A percentile compares a stretch with the other conserved stretches of the same genome.
These are phyloP conservation scores for Penicillium nordicum DNA, from an alignment of 2,329 filamentous ascomycete species.

Conservation along the genomic window DNA sequence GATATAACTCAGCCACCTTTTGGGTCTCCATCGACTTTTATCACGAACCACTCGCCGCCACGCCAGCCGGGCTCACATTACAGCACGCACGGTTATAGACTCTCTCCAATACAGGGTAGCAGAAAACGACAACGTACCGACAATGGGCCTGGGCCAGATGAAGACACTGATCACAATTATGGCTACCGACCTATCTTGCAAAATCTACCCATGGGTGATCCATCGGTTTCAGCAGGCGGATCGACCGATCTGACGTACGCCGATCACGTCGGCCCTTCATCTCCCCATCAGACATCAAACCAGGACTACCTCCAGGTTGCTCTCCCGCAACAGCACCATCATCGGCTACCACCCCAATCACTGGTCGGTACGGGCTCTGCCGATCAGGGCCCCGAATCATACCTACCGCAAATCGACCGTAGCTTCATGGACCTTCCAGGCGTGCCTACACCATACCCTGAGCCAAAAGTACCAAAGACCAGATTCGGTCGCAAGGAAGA, in stretches of 20 bases:
- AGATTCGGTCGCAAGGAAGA: conserved; percentile 55
- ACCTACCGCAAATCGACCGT: conserved; percentile 39
- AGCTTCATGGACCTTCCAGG: conserved; percentile 81
- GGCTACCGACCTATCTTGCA: conserved; percentile 27
- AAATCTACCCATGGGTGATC: conserved; percentile 30
- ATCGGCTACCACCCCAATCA: conserved; percentile 70
- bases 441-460: conserved; percentile 78
- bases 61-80: conserved; percentile 36
- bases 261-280: conserved; percentile 31
- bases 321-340: conserved; percentile 65
- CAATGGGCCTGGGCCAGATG: conserved; percentile 27
- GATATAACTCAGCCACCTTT: conserved; percentile 33
- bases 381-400: conserved; percentile 33
- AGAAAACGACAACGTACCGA: conserved; percentile 36
- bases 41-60: conserved; percentile 34
- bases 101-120: conserved; percentile 30
- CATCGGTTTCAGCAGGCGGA: conserved; percentile 29
- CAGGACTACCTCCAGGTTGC: conserved; percentile 40
- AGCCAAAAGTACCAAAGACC: conserved; percentile 48
- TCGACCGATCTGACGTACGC: conserved; percentile 37
- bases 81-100: conserved; percentile 25
- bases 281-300: conserved; percentile 26
- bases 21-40: conserved; percentile 34
- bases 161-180: conserved; percentile 7
- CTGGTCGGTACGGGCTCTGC: conserved; percentile 61